Base-by-base conservation (phyloP, 352 stramenopile species). In the Pythium monospermum region DNA sequence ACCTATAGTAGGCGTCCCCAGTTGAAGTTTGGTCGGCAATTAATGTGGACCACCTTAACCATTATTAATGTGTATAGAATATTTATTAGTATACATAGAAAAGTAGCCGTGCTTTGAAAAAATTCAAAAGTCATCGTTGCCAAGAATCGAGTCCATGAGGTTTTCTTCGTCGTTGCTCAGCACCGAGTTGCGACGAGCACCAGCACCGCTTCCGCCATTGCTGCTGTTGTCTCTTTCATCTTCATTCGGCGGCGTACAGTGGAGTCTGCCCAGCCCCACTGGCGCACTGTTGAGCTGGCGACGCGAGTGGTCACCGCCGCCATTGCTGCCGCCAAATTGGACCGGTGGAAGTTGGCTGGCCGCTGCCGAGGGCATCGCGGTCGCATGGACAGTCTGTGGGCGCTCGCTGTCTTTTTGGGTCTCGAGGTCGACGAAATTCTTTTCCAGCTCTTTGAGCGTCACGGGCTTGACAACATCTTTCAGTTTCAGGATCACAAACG, bases 391-490 rank as follows among this genome's bases (percentile, higher is more conserved):
- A 0, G 79, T 88, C 50, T 87, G 71, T 6, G 78, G 79, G 3
- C 71, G 64, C 23, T 69, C 69, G 11, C 56, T 38, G 16, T 68
- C 58, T 21, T 63, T 66, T 22, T 64, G 63, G 12, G 75, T 44
- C 10, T 82, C 73, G 21, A 61, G 11, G 19, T 89, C 74, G 13
- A 84, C 75, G 61, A 93, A 91, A 57, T 73, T 87, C 58, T 90
- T 91, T 53, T 93, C 83, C 8, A 93, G 70, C 41, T 93, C 80
- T 38, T 87, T 90, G 6, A 91, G 61, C n/a, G 72, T 90, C 48
- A 82, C 65, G 10, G 79, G 59, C 52, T 89, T 90, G 49, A 91
- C 71, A 43, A 50, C 45, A 26, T 78, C 79, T 63, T 83, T 71
- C 26, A 93, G 76, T 26, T 74, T 71, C 49, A 70, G 60, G 4